Evolutionary conservation across 495 filamentous ascomycete genomes (phyloP).

Genomic region (Penicillium argentinense): DNA sequence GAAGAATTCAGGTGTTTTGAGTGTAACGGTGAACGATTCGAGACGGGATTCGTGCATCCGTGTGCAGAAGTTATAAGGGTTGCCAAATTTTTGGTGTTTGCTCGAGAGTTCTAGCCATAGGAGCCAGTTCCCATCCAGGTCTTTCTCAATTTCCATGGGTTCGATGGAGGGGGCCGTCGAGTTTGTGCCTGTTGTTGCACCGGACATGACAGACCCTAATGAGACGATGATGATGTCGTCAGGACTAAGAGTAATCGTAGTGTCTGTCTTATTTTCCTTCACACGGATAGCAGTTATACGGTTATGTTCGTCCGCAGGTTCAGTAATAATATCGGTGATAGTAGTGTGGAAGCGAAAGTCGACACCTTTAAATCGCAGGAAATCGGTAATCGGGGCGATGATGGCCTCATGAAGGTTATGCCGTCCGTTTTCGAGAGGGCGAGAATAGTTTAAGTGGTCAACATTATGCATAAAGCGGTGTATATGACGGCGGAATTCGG

Average conservation of each 20-base stretch:
- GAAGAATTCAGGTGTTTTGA: constrained; percentile 21
- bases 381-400: no score
- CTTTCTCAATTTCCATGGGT: constrained; percentile 21
- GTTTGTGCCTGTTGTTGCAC: constrained; percentile 26
- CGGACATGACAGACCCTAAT: constrained; percentile 27
- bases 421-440: constrained; percentile 26
- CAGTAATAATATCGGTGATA: no score
- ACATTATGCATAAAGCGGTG: constrained; percentile 24
- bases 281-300: no score
- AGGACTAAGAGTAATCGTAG: no score
- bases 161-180: constrained; percentile 17
- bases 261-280: no score
- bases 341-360: no score
- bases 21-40: constrained; percentile 42
- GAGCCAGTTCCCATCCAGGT: constrained; percentile 31
- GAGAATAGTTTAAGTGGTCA: constrained; percentile 24
- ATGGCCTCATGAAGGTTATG: constrained; percentile 44
- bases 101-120: constrained; percentile 10
- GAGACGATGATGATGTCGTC: constrained; percentile 33
- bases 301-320: no score
- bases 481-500: constrained; percentile 33
- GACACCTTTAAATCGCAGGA: no score
- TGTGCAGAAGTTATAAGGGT: constrained; percentile 35
- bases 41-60: constrained; percentile 26
- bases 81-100: constrained; percentile 19